Conservation (phyloP, 305 asterid species). For the Fraxinus angustifolia region DNA sequence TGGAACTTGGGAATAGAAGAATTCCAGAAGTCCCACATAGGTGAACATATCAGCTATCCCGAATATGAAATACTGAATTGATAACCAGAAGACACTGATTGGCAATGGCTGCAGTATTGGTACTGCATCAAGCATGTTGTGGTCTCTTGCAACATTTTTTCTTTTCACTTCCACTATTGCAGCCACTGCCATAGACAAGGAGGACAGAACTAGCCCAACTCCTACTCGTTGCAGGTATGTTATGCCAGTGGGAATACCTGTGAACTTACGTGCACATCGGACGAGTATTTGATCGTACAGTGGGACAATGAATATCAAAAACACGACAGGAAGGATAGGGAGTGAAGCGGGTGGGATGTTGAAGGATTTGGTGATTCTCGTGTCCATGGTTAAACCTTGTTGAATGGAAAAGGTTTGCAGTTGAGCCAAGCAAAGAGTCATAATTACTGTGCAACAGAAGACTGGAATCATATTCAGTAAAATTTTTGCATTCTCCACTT, state of each 20-base stretch:
- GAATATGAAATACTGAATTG: constrained; percentile 69
- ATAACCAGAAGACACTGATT: constrained; percentile 68
- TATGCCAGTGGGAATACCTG: constrained; percentile 65
- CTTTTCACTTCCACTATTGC: constrained; percentile 64
- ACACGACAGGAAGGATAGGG: constrained; percentile 53
- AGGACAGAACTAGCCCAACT: constrained; percentile 61
- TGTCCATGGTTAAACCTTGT: constrained; percentile 74
- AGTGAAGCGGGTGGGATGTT: constrained; percentile 68
- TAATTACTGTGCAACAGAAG: constrained; percentile 63
- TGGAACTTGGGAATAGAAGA: constrained; percentile 72
- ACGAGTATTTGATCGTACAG: constrained; percentile 57
- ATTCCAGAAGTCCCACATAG: constrained; percentile 68
- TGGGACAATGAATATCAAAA: constrained; percentile 50
- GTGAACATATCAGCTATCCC: constrained; percentile 87
- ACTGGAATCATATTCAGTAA: constrained; percentile 57
- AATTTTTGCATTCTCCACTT: constrained; percentile 77
- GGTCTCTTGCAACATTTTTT: constrained; percentile 44
- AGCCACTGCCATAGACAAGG: constrained; percentile 61
- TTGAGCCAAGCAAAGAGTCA: constrained; percentile 80
- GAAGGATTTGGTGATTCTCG: constrained; percentile 43
- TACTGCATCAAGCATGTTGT: constrained; percentile 53
- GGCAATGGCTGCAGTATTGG: constrained; percentile 55
- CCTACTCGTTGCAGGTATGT: constrained; percentile 76
- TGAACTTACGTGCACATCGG: constrained; percentile 49
- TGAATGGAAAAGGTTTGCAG: constrained; percentile 74